Evolutionary conservation across 116 monocot species (phyloP), one percentile per base, ranked within the genome.

Genomic region (Posidonia oceanica): DNA sequence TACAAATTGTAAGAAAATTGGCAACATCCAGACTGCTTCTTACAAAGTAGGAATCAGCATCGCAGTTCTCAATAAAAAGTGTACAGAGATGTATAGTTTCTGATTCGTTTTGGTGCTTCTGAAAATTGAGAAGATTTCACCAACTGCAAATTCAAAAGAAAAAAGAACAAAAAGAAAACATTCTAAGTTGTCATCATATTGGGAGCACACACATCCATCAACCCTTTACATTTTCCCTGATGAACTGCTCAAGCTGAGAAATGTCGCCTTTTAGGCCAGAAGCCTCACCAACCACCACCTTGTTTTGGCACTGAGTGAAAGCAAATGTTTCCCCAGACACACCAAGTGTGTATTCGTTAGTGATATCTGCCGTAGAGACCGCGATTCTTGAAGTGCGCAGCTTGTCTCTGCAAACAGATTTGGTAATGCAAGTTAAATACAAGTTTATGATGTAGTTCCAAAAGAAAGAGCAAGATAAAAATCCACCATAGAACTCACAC

Each of bases 251-350:
- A 0, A 84, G 78, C 17, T 89, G 83, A 57, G 87, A 83, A 7
- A 97, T 51, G 40, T 87, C 83, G 14, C 87, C 87, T 4, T 77
- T 84, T 40, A 89, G 48, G 21, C 89, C 91, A 59, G 92, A 89
- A 51, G 87, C 75, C 59, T 97, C 96, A 14, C 87, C 83, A 8
- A 89, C 77, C 0, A 78, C 61, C 59, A 91, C 85, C 79, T 87
- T 89, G 87, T 97, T 97, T n/a, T 60, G 67, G 75, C 96, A 91
- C 58, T 97, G 96, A 8, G 74, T 61, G 75, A 97, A 91, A 11
- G 70, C 37, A 54, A 97, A 97, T 18, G 78, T 56, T 66, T 88
- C 83, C 48, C 82, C 92, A 59, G 82, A 74, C 1, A 80, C 69
- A 3, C 96, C 92, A 51, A 97, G 84, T 8, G 78, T 82, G 74